Conservation (phyloP, 768 basidiomycete species). For the Calocybe cyanea region DNA sequence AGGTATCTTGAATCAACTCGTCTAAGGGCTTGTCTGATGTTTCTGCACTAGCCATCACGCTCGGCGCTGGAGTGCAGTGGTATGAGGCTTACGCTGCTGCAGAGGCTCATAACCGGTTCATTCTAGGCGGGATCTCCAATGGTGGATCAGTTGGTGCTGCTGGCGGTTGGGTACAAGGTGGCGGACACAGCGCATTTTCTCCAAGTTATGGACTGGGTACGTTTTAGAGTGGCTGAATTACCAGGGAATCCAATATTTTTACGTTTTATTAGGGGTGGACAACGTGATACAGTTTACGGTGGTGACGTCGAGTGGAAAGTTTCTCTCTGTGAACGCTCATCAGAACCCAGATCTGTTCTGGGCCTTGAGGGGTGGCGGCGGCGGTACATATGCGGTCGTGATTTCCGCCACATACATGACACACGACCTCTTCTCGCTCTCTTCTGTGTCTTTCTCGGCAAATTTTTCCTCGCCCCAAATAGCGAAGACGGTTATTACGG, state of each 20-base stretch:
- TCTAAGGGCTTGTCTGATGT: slow-evolving; percentile 36
- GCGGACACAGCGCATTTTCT: slow-evolving; percentile 39
- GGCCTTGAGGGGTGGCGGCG: no score
- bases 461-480: slow-evolving; percentile 28
- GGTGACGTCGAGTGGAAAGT: slow-evolving; percentile 37
- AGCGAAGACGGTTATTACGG: slow-evolving; percentile 27
- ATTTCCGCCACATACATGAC: no score
- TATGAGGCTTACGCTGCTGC: no score
- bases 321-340: slow-evolving; percentile 35
- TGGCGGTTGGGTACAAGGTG: slow-evolving; percentile 47
- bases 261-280: slow-evolving; percentile 39
- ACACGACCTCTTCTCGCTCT: slow-evolving; percentile 38
- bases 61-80: no score
- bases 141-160: slow-evolving; percentile 42
- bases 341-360: slow-evolving; percentile 44
- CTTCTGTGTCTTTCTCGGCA: slow-evolving; percentile 21
- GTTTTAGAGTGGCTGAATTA: no score
- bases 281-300: slow-evolving; percentile 46
- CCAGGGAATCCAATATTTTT: neutral
- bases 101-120: slow-evolving; percentile 31
- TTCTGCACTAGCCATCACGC: slow-evolving; percentile 36
- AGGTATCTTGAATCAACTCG: slow-evolving; percentile 8
- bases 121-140: slow-evolving; percentile 41
- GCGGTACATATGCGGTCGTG: slow-evolving; percentile 45
- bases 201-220: slow-evolving; percentile 41